A percentile compares a stretch with the other conserved stretches of the same genome.
These are phyloP conservation scores for Fraxinus xanthoxyloides DNA, from an alignment of 305 asterid genomes.

Conservation along the genomic window DNA sequence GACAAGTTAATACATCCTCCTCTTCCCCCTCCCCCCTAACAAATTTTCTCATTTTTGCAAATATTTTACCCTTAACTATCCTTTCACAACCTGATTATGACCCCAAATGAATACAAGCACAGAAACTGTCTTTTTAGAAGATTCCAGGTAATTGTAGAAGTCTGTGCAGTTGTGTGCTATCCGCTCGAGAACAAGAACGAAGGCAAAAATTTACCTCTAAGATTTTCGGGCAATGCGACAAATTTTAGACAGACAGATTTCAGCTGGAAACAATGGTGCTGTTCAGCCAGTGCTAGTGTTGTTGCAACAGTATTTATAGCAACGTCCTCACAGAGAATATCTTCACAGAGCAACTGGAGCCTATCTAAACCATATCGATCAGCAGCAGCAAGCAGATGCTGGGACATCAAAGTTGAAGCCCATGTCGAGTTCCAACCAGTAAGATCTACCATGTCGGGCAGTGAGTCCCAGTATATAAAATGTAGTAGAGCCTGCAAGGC, in stretches of 20 bases:
- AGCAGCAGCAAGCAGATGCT: conserved; percentile 95
- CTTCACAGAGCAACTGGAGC: conserved; percentile 82
- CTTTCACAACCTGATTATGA: background rate
- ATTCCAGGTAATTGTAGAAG: background rate
- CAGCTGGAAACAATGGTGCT: conserved; percentile 87
- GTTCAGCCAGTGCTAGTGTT: conserved; percentile 91
- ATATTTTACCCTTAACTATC: background rate
- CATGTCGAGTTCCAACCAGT: conserved; percentile 77
- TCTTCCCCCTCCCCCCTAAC: background rate
- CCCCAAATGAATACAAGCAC: background rate
- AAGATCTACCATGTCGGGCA: conserved; percentile 85
- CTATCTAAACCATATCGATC: conserved; percentile 90
- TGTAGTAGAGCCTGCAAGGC: conserved; percentile 75
- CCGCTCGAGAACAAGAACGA: background rate
- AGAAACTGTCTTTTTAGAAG: background rate
- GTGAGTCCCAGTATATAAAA: conserved; percentile 79
- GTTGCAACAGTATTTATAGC: conserved; percentile 96
- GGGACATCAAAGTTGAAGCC: conserved; percentile 89
- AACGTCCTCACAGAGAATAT: conserved; percentile 74
- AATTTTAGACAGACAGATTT: conserved; percentile 87
- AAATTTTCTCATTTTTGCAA: background rate
- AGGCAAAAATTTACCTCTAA: conserved; percentile 54
- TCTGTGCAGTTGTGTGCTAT: background rate
- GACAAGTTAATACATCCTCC: background rate
- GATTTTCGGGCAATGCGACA: conserved; percentile 84